Percentiles rank a stretch among this genome's conserved stretches.
These are phyloP conservation scores for Coelastrella sp. DNA, from an alignment of 139 green algal species.

Conservation along the genomic window DNA sequence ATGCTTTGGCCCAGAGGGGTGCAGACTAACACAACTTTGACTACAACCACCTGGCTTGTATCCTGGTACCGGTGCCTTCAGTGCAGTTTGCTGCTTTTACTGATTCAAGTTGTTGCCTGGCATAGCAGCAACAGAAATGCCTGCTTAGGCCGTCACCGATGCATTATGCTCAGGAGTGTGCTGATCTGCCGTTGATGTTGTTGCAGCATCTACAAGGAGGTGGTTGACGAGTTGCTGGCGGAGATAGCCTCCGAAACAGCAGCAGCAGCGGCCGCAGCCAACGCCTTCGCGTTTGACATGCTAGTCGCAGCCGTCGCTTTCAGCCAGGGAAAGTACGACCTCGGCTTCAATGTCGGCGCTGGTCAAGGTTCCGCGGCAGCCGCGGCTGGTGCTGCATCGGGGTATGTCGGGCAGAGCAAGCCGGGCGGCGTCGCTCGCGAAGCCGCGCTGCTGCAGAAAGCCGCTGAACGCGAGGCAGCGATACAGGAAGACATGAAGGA, in stretches of 20 bases:
- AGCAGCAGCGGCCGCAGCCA: slow-evolving; percentile 31
- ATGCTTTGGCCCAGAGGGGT: background rate
- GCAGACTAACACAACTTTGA: no score
- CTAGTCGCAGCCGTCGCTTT: slow-evolving; percentile 65
- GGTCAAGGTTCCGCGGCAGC: background rate
- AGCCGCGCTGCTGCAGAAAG: slow-evolving; percentile 44
- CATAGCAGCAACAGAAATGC: no score
- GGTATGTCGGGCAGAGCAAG: background rate
- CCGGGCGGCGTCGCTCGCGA: background rate
- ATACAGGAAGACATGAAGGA: background rate
- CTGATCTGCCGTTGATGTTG: background rate
- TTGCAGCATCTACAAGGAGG: slow-evolving; percentile 56
- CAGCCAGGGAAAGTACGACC: slow-evolving; percentile 47
- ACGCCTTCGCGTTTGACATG: slow-evolving; percentile 58
- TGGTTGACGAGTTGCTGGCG: slow-evolving; percentile 64
- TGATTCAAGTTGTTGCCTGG: no score
- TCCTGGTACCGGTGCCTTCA: no score
- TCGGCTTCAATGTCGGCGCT: background rate
- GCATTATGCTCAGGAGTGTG: background rate
- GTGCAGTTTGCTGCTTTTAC: no score
- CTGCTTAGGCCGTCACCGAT: no score
- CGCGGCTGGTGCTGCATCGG: background rate
- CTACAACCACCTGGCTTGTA: no score
- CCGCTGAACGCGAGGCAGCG: slow-evolving; percentile 23
- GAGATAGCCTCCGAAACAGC: slow-evolving; percentile 53